Evolutionary conservation across 129 eudicot species (phyloP), one percentile per base, ranked within the genome.

Genomic region (Flaveria linearis): DNA sequence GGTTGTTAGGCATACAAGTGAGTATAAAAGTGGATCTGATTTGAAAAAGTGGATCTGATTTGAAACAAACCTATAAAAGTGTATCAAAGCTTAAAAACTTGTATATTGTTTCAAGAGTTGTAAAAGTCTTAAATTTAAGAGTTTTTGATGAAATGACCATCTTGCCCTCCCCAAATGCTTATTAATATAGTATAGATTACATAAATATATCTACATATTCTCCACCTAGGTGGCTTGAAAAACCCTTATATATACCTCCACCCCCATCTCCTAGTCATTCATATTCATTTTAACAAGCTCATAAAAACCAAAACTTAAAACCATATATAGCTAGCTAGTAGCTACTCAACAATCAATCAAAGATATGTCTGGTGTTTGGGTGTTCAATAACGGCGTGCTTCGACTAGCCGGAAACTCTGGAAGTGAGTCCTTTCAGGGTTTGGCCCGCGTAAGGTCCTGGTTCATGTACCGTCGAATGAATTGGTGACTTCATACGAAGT

Each of bases 341-440:
- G 33, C 7, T 5, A 43, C 49, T 9, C 13, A 12, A 10, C 0
- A 57, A 13, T 20, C 2, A 62, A 22, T 20, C 2, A 62, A 22
- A 66, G 42, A 61, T n/a, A 93, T 93, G 98, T 93, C 98, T 42
- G 98, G 98, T 60, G 98, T 93, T 68, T 93, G 98, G 98, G 92
- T 90, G 74, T 93, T 93, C 85, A 90, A 93, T 69, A 90, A 93
- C 15, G 96, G 98, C 1, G 96, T 93, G 12, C 85, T 93, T n/a
- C 82, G 92, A 11, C 82, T 93, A 0, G 92, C 88, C 42, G 92
- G 85, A 82, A 92, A 89, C 84, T 86, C 96, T 1, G 94, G 92
- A n/a, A 86, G 83, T 1, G 87, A 82, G 57, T 82, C 91, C 2
- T 68, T 46, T 49, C 84, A 79, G 26, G 89, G 95, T 43, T 70